Evolutionary conservation across 176 grass and related monocot species (phyloP).

Genomic region (Oryza coarctata): DNA sequence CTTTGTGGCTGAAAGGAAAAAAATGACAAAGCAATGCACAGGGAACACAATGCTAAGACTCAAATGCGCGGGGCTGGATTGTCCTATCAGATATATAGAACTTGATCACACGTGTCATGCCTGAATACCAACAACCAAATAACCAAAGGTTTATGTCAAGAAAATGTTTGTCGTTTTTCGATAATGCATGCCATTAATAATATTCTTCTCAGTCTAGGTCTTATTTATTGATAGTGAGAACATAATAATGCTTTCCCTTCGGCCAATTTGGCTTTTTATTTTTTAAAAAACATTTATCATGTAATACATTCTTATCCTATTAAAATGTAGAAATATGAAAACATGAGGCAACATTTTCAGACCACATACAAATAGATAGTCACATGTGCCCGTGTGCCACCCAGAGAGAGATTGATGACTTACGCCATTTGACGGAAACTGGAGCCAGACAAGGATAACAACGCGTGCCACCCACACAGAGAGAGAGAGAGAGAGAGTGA

Average conservation of each 20-base stretch:
- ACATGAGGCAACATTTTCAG: background rate
- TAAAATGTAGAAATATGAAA: slow-evolving; percentile 1
- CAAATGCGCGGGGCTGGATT: background rate
- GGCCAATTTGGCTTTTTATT: too few relatives aligned
- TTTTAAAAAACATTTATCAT: too few relatives aligned
- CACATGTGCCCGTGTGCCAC: too few relatives aligned
- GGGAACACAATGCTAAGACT: background rate
- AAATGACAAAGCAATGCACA: background rate
- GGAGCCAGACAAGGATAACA: slow-evolving; percentile 83
- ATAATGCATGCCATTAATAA: background rate
- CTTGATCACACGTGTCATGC: background rate
- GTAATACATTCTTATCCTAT: too few relatives aligned
- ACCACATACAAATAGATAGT: too few relatives aligned
- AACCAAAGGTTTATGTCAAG: background rate
- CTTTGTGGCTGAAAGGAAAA: background rate
- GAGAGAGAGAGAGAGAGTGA: too few relatives aligned
- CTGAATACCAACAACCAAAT: background rate
- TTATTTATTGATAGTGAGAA: background rate
- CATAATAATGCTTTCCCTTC: background rate
- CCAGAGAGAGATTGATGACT: slow-evolving; percentile 34
- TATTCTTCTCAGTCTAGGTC: background rate
- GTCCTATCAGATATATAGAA: slow-evolving; percentile 21
- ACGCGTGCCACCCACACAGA: too few relatives aligned
- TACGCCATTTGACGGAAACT: slow-evolving; percentile 74
- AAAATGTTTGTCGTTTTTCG: background rate